Evolutionary conservation across 306 rosid genomes (phyloP).

Genomic region (Ziziphus jujuba): DNA sequence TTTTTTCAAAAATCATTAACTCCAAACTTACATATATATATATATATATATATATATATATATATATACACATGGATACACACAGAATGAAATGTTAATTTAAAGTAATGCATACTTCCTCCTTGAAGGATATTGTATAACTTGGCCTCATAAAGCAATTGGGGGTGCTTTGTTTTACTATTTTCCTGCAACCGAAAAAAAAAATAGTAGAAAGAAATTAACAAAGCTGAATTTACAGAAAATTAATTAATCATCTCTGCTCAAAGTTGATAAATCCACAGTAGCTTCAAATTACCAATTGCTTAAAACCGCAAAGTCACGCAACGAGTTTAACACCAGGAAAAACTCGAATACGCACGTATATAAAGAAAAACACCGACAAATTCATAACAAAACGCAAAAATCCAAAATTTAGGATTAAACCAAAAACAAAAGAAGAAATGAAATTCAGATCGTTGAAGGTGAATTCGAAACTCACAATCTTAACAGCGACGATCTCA

Average conservation of each 20-base stretch:
- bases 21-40: neutral
- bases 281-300: too few relatives aligned
- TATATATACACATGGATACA: too few relatives aligned
- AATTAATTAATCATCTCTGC: neutral
- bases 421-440: too few relatives aligned
- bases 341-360: neutral
- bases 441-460: neutral
- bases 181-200: conserved; percentile 64
- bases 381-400: neutral
- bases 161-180: conserved; percentile 90
- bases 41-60: too few relatives aligned
- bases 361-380: neutral
- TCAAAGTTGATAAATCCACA: too few relatives aligned
- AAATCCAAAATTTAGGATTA: neutral
- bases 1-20: neutral
- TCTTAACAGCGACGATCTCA: conserved; percentile 93
- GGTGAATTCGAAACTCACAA: conserved; percentile 48
- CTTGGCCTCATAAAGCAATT: conserved; percentile 89
- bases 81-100: neutral
- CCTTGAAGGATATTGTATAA: conserved; percentile 84
- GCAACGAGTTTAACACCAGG: neutral
- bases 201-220: neutral
- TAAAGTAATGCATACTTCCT: conserved; percentile 70
- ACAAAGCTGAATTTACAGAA: neutral
- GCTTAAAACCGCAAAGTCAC: neutral